These are phyloP conservation scores for Uronychia binucleata DNA, from an alignment of 73 alveolate species.

Conservation along the genomic window DNA sequence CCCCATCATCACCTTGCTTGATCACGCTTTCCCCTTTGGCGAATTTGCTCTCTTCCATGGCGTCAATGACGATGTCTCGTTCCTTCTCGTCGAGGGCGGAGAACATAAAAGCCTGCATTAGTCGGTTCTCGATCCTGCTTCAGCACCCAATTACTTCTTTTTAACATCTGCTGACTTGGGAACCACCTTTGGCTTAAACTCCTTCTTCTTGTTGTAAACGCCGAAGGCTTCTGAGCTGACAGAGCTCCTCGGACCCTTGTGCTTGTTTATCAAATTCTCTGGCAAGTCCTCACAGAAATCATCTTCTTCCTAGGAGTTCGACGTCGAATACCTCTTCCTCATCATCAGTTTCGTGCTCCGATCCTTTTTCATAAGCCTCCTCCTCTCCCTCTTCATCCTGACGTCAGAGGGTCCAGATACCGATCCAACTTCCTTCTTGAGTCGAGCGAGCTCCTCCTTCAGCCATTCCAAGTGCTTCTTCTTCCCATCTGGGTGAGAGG, in stretches of 20 bases:
- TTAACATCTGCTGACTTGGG: slow-evolving; percentile 83
- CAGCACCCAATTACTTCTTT: slow-evolving; percentile 9
- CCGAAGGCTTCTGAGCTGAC: slow-evolving; percentile 98
- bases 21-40: slow-evolving; percentile 67
- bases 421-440: too few species aligned
- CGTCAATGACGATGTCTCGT: slow-evolving; percentile 85
- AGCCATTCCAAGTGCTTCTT: too few species aligned
- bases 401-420: too few species aligned
- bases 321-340: slow-evolving; percentile 35
- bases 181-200: slow-evolving; percentile 84
- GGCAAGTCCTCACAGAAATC: slow-evolving; percentile 82
- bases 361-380: slow-evolving; percentile 5
- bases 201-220: slow-evolving; percentile 83
- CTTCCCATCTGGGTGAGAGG: too few species aligned
- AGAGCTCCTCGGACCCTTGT: slow-evolving; percentile 73
- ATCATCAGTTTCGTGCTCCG: slow-evolving; percentile 46
- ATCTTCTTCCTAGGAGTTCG: slow-evolving; percentile 65
- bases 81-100: slow-evolving; percentile 93
- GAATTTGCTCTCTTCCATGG: slow-evolving; percentile 88
- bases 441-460: too few species aligned
- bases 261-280: slow-evolving; percentile 47
- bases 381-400: slow-evolving; percentile 21
- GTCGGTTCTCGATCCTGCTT: slow-evolving; percentile 63
- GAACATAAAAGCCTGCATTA: slow-evolving; percentile 87
- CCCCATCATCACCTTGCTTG: slow-evolving; percentile 83